Base-by-base conservation (phyloP, 345 rosid genomes). In the Euphorbia pulcherrima region DNA sequence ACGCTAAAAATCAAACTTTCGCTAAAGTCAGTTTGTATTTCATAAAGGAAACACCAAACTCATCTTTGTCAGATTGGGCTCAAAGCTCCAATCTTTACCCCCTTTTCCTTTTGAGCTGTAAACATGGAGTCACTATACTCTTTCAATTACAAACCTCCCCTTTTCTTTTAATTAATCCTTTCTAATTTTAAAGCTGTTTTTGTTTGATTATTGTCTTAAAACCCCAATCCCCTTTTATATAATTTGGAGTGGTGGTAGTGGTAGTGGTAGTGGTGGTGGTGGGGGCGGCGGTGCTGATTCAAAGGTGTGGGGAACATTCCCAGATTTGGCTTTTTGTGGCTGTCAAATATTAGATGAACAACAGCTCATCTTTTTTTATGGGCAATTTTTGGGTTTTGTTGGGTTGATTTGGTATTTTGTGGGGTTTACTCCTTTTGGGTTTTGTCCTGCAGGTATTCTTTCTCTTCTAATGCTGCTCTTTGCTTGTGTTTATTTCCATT, bases 301-400 rank as follows among this genome's bases (percentile, higher is more conserved):
- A 78, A 75, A 80, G 48, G 51, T 21, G 51, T 63, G 23, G 71
- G 72, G 80, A 76, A 80, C 81, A 78, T 76, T 74, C 83, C 77
- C 67, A 75, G 78, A 58, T 78, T 76, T 78, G 83, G 83, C 78
- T 69, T 74, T 81, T 69, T 75, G 69, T 71, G 82, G 58, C 68
- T 71, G 79, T 80, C 79, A 76, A n/a, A 59, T 51, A 62, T 44
- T 44, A 80, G 81, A 72, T 73, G 60, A 79, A 76, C 58, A 81
- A 80, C 85, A 81, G 59, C 83, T 75, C 84, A 83, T 79, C 77
- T 77, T 81, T 76, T n/a, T 75, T 78, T 62, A 83, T 64, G 60
- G 59, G 60, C 59, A 37, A 37, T 62, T 67, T 73, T 70, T 67
- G 75, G 74, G 63, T 52, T 63, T 68, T 60, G 72, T 78, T 81